A percentile compares a stretch with the other conserved stretches of the same genome.
phyloP scores from a whole-genome alignment of 306 rosid genomes.

The Aeschynomene evenia region DNA sequence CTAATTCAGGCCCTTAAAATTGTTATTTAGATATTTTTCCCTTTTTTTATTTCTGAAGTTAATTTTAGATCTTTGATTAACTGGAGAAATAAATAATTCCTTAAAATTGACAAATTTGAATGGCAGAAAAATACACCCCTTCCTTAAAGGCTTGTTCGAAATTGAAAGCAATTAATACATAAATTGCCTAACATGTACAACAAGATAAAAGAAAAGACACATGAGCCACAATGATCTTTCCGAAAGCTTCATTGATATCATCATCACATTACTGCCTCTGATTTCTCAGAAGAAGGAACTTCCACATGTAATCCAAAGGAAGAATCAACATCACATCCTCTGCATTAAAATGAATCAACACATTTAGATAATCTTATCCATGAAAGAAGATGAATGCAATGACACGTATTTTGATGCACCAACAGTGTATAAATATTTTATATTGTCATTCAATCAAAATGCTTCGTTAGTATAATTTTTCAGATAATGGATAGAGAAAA shows the following conservation, averaged over 20 bases:
- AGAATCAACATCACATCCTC: constrained; percentile 39
- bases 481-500: too few relatives aligned
- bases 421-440: too few relatives aligned
- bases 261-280: constrained; percentile 29
- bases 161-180: constrained; percentile 37
- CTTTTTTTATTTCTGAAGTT: background rate
- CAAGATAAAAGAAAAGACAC: constrained; percentile 29
- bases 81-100: background rate
- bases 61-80: background rate
- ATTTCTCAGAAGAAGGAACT: constrained; percentile 37
- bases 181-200: constrained; percentile 43
- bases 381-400: too few relatives aligned
- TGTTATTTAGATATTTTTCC: background rate
- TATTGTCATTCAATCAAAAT: too few relatives aligned
- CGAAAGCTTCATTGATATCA: constrained; percentile 15
- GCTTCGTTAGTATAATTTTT: too few relatives aligned
- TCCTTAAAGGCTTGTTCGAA: constrained; percentile 41
- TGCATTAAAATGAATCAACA: constrained; percentile 33
- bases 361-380: too few relatives aligned
- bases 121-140: constrained; percentile 29
- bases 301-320: constrained; percentile 42
- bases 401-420: too few relatives aligned
- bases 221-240: constrained; percentile 26
- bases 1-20: too few relatives aligned
- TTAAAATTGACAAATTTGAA: constrained; percentile 22